Evolutionary conservation across 768 basidiomycete genomes (phyloP).

Genomic region (Podaxis mareebaensis): DNA sequence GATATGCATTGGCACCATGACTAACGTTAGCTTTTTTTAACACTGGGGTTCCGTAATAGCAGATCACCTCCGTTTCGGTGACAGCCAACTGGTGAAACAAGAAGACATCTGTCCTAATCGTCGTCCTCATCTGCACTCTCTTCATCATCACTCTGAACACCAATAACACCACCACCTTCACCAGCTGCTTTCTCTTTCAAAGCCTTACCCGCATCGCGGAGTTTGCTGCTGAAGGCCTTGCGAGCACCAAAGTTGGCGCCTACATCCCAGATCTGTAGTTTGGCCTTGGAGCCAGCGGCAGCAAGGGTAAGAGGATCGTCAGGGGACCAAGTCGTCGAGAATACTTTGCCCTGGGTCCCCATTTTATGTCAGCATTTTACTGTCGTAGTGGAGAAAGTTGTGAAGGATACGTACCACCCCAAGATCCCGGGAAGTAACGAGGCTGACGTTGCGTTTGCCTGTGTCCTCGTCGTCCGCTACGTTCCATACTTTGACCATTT

Average conservation of each 20-base stretch:
- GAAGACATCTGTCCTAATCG: background rate
- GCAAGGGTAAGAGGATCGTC: conserved; percentile 94
- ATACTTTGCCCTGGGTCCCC: conserved; percentile 84
- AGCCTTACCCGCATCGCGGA: conserved; percentile 68
- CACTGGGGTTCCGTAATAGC: no score
- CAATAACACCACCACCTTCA: conserved; percentile 63
- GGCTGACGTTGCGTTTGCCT: conserved; percentile 73
- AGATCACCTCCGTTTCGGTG: no score
- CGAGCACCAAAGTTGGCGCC: conserved; percentile 80
- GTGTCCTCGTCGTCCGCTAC: conserved; percentile 62
- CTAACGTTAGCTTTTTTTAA: no score
- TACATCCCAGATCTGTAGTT: conserved; percentile 94
- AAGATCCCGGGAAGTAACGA: conserved; percentile 86
- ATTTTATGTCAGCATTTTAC: conserved; percentile 3
- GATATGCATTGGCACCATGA: no score
- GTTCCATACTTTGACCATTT: conserved; percentile 96
- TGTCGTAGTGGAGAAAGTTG: background rate
- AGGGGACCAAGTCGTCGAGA: conserved; percentile 88
- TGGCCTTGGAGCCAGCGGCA: conserved; percentile 92
- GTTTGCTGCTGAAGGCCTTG: conserved; percentile 78
- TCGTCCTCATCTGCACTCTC: conserved; percentile 55
- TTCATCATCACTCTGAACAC: conserved; percentile 70
- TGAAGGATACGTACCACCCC: conserved; percentile 67
- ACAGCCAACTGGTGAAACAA: no score
- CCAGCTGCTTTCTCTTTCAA: conserved; percentile 61